Evolutionary conservation across 202 grass and related monocot genomes (phyloP), one percentile per base, ranked within the genome.

Genomic region (Dendrocalamus latiflorus): DNA sequence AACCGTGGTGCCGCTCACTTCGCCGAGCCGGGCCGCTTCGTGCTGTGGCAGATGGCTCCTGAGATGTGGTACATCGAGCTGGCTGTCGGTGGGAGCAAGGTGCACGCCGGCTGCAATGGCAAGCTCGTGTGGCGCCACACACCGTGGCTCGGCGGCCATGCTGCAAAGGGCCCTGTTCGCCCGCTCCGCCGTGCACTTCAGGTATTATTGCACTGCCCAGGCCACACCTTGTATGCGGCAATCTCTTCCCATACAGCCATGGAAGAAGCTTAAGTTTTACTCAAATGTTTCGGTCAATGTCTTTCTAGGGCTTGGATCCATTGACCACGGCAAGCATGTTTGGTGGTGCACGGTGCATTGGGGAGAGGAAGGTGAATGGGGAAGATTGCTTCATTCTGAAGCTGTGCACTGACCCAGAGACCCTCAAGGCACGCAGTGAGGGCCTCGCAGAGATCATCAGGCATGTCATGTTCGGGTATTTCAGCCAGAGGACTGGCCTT

Each of bases 321-420:
- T 62, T 90, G 75, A 82, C 84, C 48, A 84, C 90, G 1, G 90
- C 88, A 6, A 93, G 66, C 63, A 83, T 93, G 84, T 95, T 95
- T 82, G 88, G 83, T 15, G 59, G 79, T 57, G 90, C 90, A 1
- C 86, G 81, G 36, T 95, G 88, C 72, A 87, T 95, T 6, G 93
- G 86, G 37, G 93, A 95, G 73, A 95, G 68, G 81, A 91, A 84
- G 56, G 84, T 95, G 66, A 95, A 84, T 54, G 90, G 89, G 63
- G 93, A 93, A 57, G 90, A 95, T 22, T 93, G 93, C 85, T 95
- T 95, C 86, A 89, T 95, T 37, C 80, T 95, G 60, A 95, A 95
- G 84, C 76, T 95, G 51, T 86, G 81, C 43, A 83, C 90, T 2
- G 89, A 85, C 26, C 34, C 88, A n/a, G 84, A 75, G 36, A 90